phyloP scores from a whole-genome alignment of 306 rosid genomes.

The Castanea sativa region DNA sequence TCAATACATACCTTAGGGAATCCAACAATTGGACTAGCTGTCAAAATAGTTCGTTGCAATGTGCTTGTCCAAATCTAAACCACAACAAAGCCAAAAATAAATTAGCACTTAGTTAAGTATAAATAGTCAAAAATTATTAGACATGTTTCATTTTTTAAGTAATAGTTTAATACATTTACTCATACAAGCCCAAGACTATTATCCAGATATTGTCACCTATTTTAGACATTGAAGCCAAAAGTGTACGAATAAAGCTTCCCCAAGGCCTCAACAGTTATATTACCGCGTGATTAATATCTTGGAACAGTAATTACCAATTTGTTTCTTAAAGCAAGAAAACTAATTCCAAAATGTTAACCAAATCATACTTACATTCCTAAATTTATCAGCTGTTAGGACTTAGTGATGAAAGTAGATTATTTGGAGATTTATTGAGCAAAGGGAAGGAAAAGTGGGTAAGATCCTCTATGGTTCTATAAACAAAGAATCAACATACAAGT shows the following conservation, averaged over 20 bases:
- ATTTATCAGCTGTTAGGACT: not conserved
- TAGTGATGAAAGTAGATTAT: not conserved
- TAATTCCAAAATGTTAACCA: not conserved
- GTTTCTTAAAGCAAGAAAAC: not conserved
- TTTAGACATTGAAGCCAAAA: not conserved
- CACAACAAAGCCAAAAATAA: not conserved
- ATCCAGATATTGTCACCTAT: not conserved
- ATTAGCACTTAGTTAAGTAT: not conserved
- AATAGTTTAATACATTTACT: not conserved
- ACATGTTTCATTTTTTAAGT: not conserved
- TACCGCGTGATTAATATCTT: not conserved
- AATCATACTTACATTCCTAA: not conserved
- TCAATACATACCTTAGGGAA: slow-evolving; percentile 83
- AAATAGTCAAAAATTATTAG: not conserved
- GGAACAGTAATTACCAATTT: not conserved
- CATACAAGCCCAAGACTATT: not conserved
- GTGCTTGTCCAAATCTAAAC: slow-evolving; percentile 98
- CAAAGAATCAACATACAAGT: slow-evolving; percentile 10
- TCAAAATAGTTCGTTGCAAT: slow-evolving; percentile 84
- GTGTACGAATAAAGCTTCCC: too few species aligned
- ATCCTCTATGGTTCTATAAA: not conserved
- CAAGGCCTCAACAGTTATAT: not conserved
- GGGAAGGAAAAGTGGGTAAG: not conserved
- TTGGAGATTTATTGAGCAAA: not conserved
- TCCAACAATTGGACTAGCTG: slow-evolving; percentile 83